These are phyloP conservation scores for Pseudozyma tsukubaensis DNA, from an alignment of 1,284 basidiomycete species.

Conservation along the genomic window DNA sequence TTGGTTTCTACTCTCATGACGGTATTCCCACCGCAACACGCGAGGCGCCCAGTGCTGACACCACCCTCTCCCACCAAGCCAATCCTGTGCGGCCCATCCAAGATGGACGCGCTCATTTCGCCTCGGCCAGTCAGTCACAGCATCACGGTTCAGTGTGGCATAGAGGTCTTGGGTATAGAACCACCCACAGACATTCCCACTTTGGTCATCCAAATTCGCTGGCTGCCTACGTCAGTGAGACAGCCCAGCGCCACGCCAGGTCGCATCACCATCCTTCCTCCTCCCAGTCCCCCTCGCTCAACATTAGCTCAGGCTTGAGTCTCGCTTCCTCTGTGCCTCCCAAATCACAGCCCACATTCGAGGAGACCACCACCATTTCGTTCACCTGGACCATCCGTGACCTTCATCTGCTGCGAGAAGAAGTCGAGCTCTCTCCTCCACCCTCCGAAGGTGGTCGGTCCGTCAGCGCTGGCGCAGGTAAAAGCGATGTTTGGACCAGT, in stretches of 20 bases:
- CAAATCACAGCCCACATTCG: slow-evolving; percentile 37
- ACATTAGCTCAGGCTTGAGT: slow-evolving; percentile 9
- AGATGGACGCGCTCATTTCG: no score
- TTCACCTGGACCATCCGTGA: slow-evolving; percentile 64
- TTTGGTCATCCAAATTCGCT: no score
- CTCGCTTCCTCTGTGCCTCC: slow-evolving; percentile 12
- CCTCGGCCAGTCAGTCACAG: no score
- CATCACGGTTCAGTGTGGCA: no score
- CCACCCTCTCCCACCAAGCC: background rate
- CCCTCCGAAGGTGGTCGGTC: slow-evolving; percentile 55
- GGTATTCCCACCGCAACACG: slow-evolving; percentile 9
- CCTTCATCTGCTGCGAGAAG: slow-evolving; percentile 53
- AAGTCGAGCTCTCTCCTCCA: slow-evolving; percentile 51
- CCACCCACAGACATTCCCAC: no score
- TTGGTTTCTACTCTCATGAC: slow-evolving; percentile 47
- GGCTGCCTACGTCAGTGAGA: no score
- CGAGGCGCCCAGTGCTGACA: no score
- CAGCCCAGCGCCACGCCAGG: no score
- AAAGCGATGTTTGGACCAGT: slow-evolving; percentile 62
- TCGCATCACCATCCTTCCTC: background rate
- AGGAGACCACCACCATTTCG: slow-evolving; percentile 57
- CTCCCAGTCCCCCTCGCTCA: background rate
- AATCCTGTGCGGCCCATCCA: no score
- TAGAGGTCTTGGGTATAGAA: no score
- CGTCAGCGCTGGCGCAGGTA: slow-evolving; percentile 59